Conservation (phyloP, 495 filamentous ascomycete genomes). For the Schizothecium vesticola region DNA sequence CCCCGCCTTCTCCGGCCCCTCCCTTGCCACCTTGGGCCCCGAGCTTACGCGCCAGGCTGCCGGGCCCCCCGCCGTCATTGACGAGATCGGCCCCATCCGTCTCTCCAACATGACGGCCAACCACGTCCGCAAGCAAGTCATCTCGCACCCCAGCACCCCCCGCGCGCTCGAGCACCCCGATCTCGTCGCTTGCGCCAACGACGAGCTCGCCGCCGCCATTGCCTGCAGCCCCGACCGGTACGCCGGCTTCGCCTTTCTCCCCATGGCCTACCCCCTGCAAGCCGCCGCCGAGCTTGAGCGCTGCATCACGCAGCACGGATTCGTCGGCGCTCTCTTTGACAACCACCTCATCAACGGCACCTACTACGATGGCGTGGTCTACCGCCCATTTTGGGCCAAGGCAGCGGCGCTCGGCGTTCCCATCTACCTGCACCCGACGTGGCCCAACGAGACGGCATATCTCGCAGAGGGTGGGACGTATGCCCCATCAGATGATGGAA, state of each 20-base stretch:
- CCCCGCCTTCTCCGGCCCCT: conserved; percentile 30
- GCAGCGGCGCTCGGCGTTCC: conserved; percentile 52
- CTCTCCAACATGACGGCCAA: conserved; percentile 48
- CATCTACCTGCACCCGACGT: conserved; percentile 54
- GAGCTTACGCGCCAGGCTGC: conserved; percentile 31
- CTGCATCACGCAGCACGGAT: conserved; percentile 39
- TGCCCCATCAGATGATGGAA: conserved; percentile 26
- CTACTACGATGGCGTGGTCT: conserved; percentile 45
- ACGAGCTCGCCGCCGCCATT: conserved; percentile 48
- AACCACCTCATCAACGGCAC: conserved; percentile 42
- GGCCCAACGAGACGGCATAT: conserved; percentile 30
- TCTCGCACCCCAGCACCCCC: conserved; percentile 44
- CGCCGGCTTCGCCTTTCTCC: conserved; percentile 51
- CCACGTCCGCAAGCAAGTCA: conserved; percentile 49
- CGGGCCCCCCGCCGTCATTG: conserved; percentile 27
- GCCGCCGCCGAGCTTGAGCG: conserved; percentile 47
- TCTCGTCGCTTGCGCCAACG: conserved; percentile 40
- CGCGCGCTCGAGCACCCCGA: conserved; percentile 28
- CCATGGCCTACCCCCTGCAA: conserved; percentile 41
- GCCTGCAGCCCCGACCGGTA: conserved; percentile 29
- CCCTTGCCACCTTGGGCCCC: conserved; percentile 13
- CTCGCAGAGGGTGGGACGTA: conserved; percentile 40
- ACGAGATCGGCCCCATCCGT: conserved; percentile 37
- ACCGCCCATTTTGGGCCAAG: conserved; percentile 41
- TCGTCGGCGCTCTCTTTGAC: conserved; percentile 55